A percentile compares a stretch with the other conserved stretches of the same genome.
Conservation (phyloP, 768 basidiomycete genomes). For the Boletus pseudopeckii region DNA sequence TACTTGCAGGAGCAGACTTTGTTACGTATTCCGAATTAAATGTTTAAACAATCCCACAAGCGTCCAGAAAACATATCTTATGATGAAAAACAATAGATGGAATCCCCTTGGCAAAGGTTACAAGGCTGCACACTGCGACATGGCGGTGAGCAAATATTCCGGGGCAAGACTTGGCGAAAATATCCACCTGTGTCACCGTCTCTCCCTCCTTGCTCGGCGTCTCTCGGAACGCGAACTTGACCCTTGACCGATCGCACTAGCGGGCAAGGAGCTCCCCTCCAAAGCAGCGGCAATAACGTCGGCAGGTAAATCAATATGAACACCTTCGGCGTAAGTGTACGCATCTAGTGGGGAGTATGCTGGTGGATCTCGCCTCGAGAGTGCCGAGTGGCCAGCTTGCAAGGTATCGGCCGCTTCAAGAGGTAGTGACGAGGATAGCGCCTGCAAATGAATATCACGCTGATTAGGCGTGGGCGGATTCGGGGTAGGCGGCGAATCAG, state of each 20-base stretch:
- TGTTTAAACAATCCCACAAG: slow-evolving; percentile 13
- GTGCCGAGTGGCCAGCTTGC: slow-evolving; percentile 28
- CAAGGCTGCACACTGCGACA: slow-evolving; percentile 19
- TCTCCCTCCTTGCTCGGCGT: slow-evolving; percentile 54
- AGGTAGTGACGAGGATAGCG: slow-evolving; percentile 32
- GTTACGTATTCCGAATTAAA: slow-evolving; percentile 27
- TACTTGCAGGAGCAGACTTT: slow-evolving; percentile 13
- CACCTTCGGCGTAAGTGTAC: slow-evolving; percentile 79
- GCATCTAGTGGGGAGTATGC: slow-evolving; percentile 89
- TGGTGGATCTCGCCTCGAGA: slow-evolving; percentile 68
- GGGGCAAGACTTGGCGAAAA: background rate
- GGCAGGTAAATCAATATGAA: slow-evolving; percentile 90
- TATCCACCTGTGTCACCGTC: slow-evolving; percentile 23
- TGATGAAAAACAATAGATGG: slow-evolving; percentile 16
- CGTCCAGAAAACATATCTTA: slow-evolving; percentile 26
- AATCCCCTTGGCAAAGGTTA: slow-evolving; percentile 18
- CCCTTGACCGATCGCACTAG: slow-evolving; percentile 52
- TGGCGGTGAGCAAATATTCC: slow-evolving; percentile 1
- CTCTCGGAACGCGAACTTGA: slow-evolving; percentile 49
- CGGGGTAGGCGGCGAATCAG: slow-evolving; percentile 74
- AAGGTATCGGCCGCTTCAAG: slow-evolving; percentile 23
- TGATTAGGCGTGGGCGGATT: slow-evolving; percentile 85
- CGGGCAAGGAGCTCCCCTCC: slow-evolving; percentile 68
- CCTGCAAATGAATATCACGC: slow-evolving; percentile 78
- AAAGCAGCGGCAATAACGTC: slow-evolving; percentile 89